phyloP scores from a whole-genome alignment of 768 basidiomycete genomes.

The Mrakia gelida region DNA sequence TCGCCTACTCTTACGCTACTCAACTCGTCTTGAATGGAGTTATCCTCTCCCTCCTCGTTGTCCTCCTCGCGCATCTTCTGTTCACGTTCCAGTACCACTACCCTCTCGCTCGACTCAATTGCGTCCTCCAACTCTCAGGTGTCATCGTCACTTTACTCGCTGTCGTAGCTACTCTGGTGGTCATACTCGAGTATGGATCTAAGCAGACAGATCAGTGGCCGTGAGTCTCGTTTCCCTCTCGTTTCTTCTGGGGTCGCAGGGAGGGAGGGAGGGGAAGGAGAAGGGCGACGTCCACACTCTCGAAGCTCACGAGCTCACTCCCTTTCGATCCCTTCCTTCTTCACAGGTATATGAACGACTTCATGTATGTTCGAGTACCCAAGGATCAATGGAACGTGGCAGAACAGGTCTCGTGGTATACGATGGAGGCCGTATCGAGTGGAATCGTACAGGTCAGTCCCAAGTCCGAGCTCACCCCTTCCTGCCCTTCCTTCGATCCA shows the following conservation, averaged over 20 bases:
- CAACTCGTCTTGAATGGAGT: conserved; percentile 84
- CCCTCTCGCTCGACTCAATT: conserved; percentile 89
- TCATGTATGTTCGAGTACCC: conserved; percentile 75
- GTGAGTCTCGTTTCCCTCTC: neutral
- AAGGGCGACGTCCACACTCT: neutral
- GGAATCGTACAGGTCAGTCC: conserved; percentile 70
- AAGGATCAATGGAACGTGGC: conserved; percentile 62
- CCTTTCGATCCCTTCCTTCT: conserved; percentile 23
- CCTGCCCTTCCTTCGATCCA: neutral
- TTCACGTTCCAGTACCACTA: conserved; percentile 96
- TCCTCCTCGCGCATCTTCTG: conserved; percentile 83
- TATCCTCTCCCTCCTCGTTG: conserved; percentile 72
- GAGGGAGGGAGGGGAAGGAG: no score
- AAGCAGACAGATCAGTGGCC: conserved; percentile 54
- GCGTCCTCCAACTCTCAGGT: conserved; percentile 77
- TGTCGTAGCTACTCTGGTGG: conserved; percentile 68
- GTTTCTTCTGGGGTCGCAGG: no score
- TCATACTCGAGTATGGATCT: conserved; percentile 61
- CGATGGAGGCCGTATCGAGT: conserved; percentile 80
- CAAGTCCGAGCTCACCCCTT: conserved; percentile 36
- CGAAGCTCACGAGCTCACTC: neutral
- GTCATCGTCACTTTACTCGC: conserved; percentile 74
- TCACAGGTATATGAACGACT: conserved; percentile 97
- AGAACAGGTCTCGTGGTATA: conserved; percentile 71
- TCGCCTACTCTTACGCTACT: conserved; percentile 81